These are phyloP conservation scores for Monosporascus sp. DNA, from an alignment of 2,329 filamentous ascomycete genomes.

Conservation along the genomic window DNA sequence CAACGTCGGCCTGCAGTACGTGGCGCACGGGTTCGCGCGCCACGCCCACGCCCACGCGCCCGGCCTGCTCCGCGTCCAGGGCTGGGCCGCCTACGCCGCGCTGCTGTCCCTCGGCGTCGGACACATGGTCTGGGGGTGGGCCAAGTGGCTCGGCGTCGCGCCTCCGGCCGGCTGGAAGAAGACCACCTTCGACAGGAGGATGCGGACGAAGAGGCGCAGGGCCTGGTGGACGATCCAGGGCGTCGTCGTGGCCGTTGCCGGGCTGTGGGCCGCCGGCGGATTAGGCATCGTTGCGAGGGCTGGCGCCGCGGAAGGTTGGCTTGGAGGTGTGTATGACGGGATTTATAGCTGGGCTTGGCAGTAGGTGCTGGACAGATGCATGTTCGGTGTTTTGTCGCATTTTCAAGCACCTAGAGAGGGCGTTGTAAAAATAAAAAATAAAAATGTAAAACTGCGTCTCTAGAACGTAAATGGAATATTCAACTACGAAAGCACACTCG, in stretches of 20 bases:
- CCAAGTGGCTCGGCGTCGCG: constrained; percentile 69
- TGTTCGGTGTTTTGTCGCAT: background rate
- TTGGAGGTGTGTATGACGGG: constrained; percentile 73
- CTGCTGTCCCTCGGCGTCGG: constrained; percentile 64
- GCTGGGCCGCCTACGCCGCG: constrained; percentile 63
- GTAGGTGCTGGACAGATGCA: background rate
- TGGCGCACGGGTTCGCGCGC: constrained; percentile 77
- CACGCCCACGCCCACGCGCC: constrained; percentile 35
- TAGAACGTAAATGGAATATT: too few relatives aligned
- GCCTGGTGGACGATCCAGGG: constrained; percentile 70
- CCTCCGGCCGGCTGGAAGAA: constrained; percentile 48
- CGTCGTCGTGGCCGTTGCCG: constrained; percentile 49
- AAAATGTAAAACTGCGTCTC: too few relatives aligned
- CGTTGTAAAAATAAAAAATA: too few relatives aligned
- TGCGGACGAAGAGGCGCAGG: constrained; percentile 51
- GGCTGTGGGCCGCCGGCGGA: constrained; percentile 76
- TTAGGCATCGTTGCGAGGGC: constrained; percentile 71
- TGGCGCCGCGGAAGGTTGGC: constrained; percentile 68
- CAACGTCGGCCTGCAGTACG: constrained; percentile 77
- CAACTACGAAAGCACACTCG: too few relatives aligned
- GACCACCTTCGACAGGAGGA: constrained; percentile 44
- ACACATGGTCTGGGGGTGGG: constrained; percentile 80
- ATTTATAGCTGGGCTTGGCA: constrained; percentile 41
- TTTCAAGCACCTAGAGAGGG: background rate
- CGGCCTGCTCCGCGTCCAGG: constrained; percentile 38